phyloP scores from a whole-genome alignment of 345 rosid genomes.

The Bruguiera gymnorhiza region DNA sequence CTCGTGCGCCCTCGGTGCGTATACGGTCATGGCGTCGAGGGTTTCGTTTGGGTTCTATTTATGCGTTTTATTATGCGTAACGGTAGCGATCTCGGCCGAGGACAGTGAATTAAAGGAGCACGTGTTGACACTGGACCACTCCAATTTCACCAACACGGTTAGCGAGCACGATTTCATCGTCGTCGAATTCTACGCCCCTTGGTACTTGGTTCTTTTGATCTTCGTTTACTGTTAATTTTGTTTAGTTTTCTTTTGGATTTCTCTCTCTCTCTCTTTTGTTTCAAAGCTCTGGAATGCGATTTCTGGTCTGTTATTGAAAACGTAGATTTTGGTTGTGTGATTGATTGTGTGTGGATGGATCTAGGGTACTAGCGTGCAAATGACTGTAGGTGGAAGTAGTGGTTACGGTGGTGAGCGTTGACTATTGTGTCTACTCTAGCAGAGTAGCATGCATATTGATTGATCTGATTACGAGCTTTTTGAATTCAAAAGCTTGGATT shows the following conservation, averaged over 20 bases:
- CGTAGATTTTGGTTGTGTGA: no score
- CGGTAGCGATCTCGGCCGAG: slow-evolving; percentile 41
- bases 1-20: background rate
- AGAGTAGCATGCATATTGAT: no score
- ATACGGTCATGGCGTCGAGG: slow-evolving; percentile 39
- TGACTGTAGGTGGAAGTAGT: no score
- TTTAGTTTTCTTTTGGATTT: background rate
- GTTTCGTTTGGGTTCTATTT: slow-evolving; percentile 33
- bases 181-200: slow-evolving; percentile 97
- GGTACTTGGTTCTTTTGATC: slow-evolving; percentile 34
- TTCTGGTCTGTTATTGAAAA: no score
- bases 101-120: slow-evolving; percentile 56
- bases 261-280: background rate
- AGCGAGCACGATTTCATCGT: slow-evolving; percentile 79
- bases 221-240: background rate
- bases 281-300: background rate
- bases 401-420: no score
- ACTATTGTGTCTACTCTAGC: no score
- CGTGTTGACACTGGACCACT: slow-evolving; percentile 79
- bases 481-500: no score
- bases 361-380: no score
- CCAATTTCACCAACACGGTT: slow-evolving; percentile 80
- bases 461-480: no score
- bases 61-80: slow-evolving; percentile 27
- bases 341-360: no score